Percentiles rank a stretch among this genome's conserved stretches.
Evolutionary conservation across 73 alveolate species (phyloP).

Genomic region (Symbiodinium natans): DNA sequence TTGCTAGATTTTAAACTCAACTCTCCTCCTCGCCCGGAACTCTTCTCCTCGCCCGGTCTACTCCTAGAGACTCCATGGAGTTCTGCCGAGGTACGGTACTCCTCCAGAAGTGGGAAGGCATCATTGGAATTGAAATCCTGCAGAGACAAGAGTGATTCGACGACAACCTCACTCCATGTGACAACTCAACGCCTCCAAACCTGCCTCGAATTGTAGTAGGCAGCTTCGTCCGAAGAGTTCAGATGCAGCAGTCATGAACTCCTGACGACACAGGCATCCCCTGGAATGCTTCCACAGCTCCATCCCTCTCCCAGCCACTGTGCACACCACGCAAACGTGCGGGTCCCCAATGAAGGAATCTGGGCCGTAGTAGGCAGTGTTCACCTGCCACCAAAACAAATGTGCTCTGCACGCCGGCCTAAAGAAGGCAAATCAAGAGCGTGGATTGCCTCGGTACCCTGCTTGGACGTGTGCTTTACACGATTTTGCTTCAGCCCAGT

Average conservation of each 20-base stretch:
- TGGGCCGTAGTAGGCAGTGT: conserved; percentile 73
- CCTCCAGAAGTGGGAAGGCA: conserved; percentile 84
- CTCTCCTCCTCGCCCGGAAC: too few relatives aligned
- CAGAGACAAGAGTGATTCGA: too few relatives aligned
- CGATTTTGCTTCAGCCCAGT: conserved; percentile 66
- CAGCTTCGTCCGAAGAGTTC: conserved; percentile 77
- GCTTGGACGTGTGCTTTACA: conserved; percentile 33
- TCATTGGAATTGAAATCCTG: conserved; percentile 90
- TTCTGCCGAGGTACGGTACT: conserved; percentile 14
- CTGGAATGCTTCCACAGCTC: too few relatives aligned
- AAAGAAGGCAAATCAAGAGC: too few relatives aligned
- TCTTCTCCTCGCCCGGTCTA: too few relatives aligned
- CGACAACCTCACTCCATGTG: too few relatives aligned
- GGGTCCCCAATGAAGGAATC: conserved; percentile 77
- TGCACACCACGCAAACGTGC: too few relatives aligned
- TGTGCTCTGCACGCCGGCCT: neutral
- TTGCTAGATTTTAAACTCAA: too few relatives aligned
- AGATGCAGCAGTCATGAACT: conserved; percentile 78
- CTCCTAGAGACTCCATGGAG: too few relatives aligned
- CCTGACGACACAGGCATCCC: conserved; percentile 37
- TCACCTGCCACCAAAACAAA: conserved; percentile 14
- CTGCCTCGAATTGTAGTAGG: conserved; percentile 87
- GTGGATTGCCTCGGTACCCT: conserved; percentile 59
- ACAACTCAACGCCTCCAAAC: too few relatives aligned
- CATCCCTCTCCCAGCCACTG: too few relatives aligned